phyloP scores from a whole-genome alignment of 73 alveolate species.

The Paraurostyla sp. region DNA sequence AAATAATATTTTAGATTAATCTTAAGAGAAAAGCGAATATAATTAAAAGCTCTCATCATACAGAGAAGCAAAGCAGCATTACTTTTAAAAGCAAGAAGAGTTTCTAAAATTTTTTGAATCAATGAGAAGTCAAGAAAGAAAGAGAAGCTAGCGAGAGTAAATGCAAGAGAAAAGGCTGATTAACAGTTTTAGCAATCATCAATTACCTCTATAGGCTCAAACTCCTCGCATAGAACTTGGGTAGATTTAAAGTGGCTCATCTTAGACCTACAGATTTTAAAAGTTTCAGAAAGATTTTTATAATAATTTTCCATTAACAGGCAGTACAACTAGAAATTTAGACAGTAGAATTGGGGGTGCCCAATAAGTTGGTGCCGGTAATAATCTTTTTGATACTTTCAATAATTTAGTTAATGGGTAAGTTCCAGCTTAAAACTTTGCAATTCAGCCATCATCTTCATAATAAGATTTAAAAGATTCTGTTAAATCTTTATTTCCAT shows the following conservation, averaged over 20 bases:
- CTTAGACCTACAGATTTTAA: too few relatives aligned
- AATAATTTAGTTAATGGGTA: too few relatives aligned
- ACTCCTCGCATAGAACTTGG: too few relatives aligned
- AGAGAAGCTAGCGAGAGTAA: background rate
- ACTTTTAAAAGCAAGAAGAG: conserved; percentile 1
- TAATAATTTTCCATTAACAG: too few relatives aligned
- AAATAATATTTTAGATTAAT: background rate
- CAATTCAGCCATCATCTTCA: background rate
- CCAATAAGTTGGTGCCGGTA: too few relatives aligned
- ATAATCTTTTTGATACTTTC: background rate
- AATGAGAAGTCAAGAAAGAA: background rate
- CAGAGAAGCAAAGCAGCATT: background rate
- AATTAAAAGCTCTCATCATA: background rate
- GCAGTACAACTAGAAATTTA: too few relatives aligned
- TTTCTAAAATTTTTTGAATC: background rate
- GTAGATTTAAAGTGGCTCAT: too few relatives aligned
- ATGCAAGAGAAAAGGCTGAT: background rate
- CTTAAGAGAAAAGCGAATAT: conserved; percentile 6
- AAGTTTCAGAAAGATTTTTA: too few relatives aligned
- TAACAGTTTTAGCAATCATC: background rate
- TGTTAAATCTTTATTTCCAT: background rate
- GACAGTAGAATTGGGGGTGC: too few relatives aligned
- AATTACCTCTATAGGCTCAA: too few relatives aligned
- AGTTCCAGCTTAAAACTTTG: background rate
- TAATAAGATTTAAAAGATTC: background rate